Base-by-base conservation (phyloP, 805 yeast genomes). In the Candida vaughaniae region DNA sequence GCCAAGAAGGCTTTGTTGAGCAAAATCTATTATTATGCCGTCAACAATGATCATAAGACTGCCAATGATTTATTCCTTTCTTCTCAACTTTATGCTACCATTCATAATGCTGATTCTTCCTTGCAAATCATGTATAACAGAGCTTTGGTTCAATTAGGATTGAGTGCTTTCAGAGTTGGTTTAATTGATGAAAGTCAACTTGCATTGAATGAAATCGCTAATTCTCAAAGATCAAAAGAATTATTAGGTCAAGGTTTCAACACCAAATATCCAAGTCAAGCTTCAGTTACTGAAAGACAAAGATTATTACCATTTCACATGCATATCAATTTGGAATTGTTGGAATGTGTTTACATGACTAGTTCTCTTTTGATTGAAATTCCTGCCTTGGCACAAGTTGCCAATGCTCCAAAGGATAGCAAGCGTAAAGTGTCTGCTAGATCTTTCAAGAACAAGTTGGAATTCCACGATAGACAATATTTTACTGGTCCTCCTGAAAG, bases 401-500 rank as follows among this genome's bases (percentile, higher is more conserved):
- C 80, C 39, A 73, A 78, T 33, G 78, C 80, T 51, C 71, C 79
- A 53, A 81, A 82, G 57, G 82, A 81, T 60, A 69, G 79, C 53
- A 71, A 75, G 57, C 69, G 71, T 55, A 75, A 62, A 46, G 59
- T 67, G 38, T 68, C 80, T 42, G 73, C 85, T 53, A 90, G 87
- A 66, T 86, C 95, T 19, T 89, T 93, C 73, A 83, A 91, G 66
- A 81, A 95, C 59, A 78, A 85, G 61, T 75, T 93, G 49, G 98
- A 93, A 60, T 85, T 83, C 70, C 89, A 86, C 57, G 96, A 90
- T 59, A 84, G 91, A 65, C 96, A 90, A 63, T 84, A 84, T 40
- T 93, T 91, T 74, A 87, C 88, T 46, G 99, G 98, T 29, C 99
- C 99, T 32, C 96, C 98, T 37, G 99, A 93, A 68, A 87, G 90